Evolutionary conservation across 2,329 filamentous ascomycete species (phyloP), one percentile per base, ranked within the genome.

Genomic region (Neofusicoccum ribis): DNA sequence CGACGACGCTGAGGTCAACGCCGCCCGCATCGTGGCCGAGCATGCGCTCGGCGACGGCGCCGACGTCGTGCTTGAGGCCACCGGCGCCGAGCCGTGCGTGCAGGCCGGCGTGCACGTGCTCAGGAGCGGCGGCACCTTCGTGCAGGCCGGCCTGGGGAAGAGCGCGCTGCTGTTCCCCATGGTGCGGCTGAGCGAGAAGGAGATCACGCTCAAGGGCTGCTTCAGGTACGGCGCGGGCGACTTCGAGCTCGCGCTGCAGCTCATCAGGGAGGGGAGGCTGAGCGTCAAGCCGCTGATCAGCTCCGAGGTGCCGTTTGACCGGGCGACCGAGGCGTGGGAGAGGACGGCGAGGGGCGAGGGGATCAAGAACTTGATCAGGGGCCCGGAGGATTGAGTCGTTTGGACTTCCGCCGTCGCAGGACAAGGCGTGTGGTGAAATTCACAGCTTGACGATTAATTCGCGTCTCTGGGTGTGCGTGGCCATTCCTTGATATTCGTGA

Each of bases 331-430:
- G 11, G 74, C 73, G 12, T 77, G 73, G 73, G 73, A 76, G 31
- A 72, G 70, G 66, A 76, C 73, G 14, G 68, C 68, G 2, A 70
- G 66, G 17, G 72, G 75, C 2, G 69, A 74, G 31, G 74, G 75
- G 0, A 73, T 76, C 61, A 76, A 77, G 68, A 76, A 75, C 50
- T 34, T 76, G 64, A 76, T 76, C 39, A 65, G 67, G 46, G 74
- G 73, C 2, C 71, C 73, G 17, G 56, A 67, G 49, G 70, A 70
- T 62, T 73, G 56, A 60, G 27, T 31, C 27, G 27, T 7, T 1
- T 31, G 5, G 5, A 31, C 5, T 5, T 31, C 27, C 27, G 27
- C 27, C 27, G 5, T 31, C 27, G 27, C 5, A 5, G 27, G 1
- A 5, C 5, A 7, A 31, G 27, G 27, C 6, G 27, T 31, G 27